Base-by-base conservation (phyloP, 768 basidiomycete genomes). In the Leucosporidium scottii region DNA sequence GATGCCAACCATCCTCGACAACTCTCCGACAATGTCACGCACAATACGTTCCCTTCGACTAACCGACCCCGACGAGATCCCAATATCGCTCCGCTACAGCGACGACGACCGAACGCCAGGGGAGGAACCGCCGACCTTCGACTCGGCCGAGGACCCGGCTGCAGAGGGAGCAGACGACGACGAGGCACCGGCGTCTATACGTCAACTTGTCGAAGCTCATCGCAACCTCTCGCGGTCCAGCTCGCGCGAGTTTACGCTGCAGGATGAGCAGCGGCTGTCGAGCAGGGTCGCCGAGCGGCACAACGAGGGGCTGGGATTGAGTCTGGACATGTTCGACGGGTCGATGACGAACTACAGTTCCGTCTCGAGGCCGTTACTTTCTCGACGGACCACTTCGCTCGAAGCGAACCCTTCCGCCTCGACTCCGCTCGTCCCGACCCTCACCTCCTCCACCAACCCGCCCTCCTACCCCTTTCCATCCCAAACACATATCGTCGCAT, bases 161-260 rank as follows among this genome's bases (percentile, higher is more conserved):
- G 51, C 51, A 27, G 51, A n/a, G 6, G 23, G 6, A 8, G 13
- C 31, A 20, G 34, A 8, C 7, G 56, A 28, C 3, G 51, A 51
- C 18, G 21, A 25, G 12, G 7, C 58, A 3, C n/a, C 67, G 12
- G 18, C 27, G 0, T 63, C 68, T 21, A 53, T 69, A 27, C 50
- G 28, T 30, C 56, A 63, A 23, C 64, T 69, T 25, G 64, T 66
- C 2, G 56, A 61, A 5, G 49, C 58, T 23, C 62, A 61, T 5
- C 66, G 68, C 61, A 54, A 61, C 10, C 28, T 66, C 8, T 59
- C 60, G 47, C 21, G 31, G 4, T 28, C 56, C 3, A 48, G 61
- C 13, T 51, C 55, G n/a, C 61, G 44, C 66, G 66, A 67, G n/a
- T 58, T 63, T 31, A 67, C 62, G 28, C 61, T 62, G 28, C 25